phyloP scores from a whole-genome alignment of 108 stramenopile genomes.

The Mediolabrus comicus region DNA sequence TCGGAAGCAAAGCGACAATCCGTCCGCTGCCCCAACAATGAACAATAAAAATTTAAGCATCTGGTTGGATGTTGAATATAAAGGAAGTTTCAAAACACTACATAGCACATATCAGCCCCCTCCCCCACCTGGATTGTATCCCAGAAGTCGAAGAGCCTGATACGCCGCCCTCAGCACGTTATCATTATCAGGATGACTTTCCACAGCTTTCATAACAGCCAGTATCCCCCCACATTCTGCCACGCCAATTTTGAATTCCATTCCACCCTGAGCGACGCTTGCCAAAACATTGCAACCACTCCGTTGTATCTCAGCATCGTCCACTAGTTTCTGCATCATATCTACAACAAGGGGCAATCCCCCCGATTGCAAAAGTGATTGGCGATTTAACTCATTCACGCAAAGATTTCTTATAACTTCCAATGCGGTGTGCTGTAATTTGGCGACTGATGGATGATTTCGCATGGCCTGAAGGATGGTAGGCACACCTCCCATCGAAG shows the following conservation, averaged over 20 bases:
- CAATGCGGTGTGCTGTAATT: constrained; percentile 38
- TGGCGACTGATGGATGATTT: constrained; percentile 22
- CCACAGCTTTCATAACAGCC: constrained; percentile 49
- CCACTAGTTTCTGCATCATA: constrained; percentile 20
- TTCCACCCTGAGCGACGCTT: constrained; percentile 33
- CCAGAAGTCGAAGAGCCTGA: constrained; percentile 42
- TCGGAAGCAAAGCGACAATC: too few relatives aligned
- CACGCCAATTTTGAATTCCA: constrained; percentile 41
- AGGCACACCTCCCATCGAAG: constrained; percentile 41
- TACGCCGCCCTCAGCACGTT: constrained; percentile 39
- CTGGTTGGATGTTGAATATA: background rate
- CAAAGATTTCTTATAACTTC: constrained; percentile 49
- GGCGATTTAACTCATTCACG: constrained; percentile 20
- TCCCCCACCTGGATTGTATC: constrained; percentile 19
- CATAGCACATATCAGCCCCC: background rate
- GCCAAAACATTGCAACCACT: constrained; percentile 35
- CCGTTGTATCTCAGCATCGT: constrained; percentile 25
- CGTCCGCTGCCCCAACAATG: too few relatives aligned
- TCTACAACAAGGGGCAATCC: constrained; percentile 24
- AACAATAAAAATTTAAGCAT: too few relatives aligned
- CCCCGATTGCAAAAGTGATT: constrained; percentile 19
- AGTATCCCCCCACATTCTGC: constrained; percentile 42
- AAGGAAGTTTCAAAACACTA: background rate
- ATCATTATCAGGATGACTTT: constrained; percentile 43
- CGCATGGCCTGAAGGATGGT: constrained; percentile 51